These are phyloP conservation scores for Senna siamea DNA, from an alignment of 306 rosid genomes.

Conservation along the genomic window DNA sequence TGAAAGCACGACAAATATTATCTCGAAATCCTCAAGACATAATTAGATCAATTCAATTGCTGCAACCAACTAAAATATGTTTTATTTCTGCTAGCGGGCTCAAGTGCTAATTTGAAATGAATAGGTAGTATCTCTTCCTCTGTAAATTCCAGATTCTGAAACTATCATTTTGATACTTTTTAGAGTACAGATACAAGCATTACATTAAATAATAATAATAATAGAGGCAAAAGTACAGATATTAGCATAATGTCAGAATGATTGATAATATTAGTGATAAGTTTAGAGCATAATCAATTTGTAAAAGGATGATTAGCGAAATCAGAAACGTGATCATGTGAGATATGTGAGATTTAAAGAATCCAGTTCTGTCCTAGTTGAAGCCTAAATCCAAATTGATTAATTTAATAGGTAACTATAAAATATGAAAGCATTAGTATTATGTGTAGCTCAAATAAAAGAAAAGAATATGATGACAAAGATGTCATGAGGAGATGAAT, in stretches of 20 bases:
- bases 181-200: not conserved
- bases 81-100: too few species aligned
- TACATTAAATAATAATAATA: too few species aligned
- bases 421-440: conserved; percentile 27
- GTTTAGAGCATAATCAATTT: conserved; percentile 36
- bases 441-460: conserved; percentile 38
- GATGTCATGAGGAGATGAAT: conserved; percentile 33
- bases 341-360: conserved; percentile 41
- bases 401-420: conserved; percentile 22
- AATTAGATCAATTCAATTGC: too few species aligned
- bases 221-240: too few species aligned
- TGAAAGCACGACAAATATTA: not conserved
- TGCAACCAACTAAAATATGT: too few species aligned
- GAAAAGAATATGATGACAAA: conserved; percentile 42
- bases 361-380: conserved; percentile 45
- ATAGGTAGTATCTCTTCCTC: not conserved
- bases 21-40: not conserved
- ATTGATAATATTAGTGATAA: conserved; percentile 6
- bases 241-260: conserved; percentile 22
- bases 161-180: not conserved
- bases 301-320: conserved; percentile 24
- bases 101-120: not conserved
- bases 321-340: conserved; percentile 30
- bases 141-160: conserved; percentile 26
- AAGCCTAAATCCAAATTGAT: conserved; percentile 33